Conservation (phyloP, 805 yeast species). For the Saturnispora kantuleensis region DNA sequence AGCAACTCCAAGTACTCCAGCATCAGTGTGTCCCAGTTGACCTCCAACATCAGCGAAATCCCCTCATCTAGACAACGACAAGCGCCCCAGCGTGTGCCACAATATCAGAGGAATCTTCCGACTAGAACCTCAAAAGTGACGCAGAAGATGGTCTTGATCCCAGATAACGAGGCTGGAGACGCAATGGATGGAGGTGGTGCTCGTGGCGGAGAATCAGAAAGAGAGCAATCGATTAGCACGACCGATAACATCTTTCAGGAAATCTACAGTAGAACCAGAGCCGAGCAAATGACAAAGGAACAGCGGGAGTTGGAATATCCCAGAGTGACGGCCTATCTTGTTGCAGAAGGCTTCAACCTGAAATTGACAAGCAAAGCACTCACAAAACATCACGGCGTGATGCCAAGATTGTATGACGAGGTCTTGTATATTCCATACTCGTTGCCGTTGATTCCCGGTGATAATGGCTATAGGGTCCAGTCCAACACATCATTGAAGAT, state of each 20-base stretch:
- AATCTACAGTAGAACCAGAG: constrained; percentile 28
- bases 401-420: constrained; percentile 84
- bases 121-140: constrained; percentile 78
- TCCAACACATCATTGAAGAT: constrained; percentile 46
- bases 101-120: constrained; percentile 46
- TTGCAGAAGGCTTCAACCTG: constrained; percentile 74
- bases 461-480: constrained; percentile 63
- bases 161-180: constrained; percentile 36
- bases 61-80: constrained; percentile 57
- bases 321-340: constrained; percentile 85
- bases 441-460: constrained; percentile 79
- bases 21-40: constrained; percentile 70
- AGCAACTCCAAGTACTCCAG: constrained; percentile 46
- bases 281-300: constrained; percentile 51
- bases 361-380: constrained; percentile 55
- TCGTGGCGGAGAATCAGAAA: constrained; percentile 11
- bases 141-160: constrained; percentile 79
- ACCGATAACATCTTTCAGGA: constrained; percentile 28
- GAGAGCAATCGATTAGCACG: constrained; percentile 17
- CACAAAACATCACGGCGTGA: constrained; percentile 62
- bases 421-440: constrained; percentile 87
- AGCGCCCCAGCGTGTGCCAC: constrained; percentile 30
- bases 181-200: too few relatives aligned
- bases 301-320: constrained; percentile 55
- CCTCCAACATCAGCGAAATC: constrained; percentile 73